These are phyloP conservation scores for Sugiyamaella valdiviana DNA, from an alignment of 805 yeast species.

Conservation along the genomic window DNA sequence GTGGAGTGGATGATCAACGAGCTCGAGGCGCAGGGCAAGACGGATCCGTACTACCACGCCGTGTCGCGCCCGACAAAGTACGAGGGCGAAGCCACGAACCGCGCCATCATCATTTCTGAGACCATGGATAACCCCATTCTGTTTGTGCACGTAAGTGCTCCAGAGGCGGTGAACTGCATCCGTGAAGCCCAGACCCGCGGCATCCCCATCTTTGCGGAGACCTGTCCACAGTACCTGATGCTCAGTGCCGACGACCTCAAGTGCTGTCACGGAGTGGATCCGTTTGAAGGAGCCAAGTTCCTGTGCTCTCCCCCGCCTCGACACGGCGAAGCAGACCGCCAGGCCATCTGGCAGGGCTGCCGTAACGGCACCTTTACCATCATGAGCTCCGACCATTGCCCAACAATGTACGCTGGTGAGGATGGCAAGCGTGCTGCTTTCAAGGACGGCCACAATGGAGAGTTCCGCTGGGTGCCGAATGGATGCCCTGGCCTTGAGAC, in stretches of 20 bases:
- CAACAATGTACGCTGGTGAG: constrained; percentile 2
- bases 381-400: constrained; percentile 2
- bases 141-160: constrained; percentile 4
- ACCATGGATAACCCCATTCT: constrained; percentile 4
- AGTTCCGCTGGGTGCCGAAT: constrained; percentile 1
- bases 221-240: constrained; percentile 5
- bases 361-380: constrained; percentile 2
- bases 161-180: constrained; percentile 2
- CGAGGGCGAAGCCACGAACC: constrained; percentile 5
- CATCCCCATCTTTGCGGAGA: constrained; percentile 4
- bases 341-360: constrained; percentile 5
- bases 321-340: neutral
- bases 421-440: constrained; percentile 1
- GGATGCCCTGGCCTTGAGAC: constrained; percentile 3
- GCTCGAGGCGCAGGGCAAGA: constrained; percentile 22
- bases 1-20: constrained; percentile 29
- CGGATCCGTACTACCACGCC: constrained; percentile 5
- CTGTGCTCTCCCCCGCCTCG: constrained; percentile 3
- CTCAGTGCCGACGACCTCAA: constrained; percentile 4
- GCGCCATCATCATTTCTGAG: constrained; percentile 2
- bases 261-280: constrained; percentile 1
- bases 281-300: constrained; percentile 5
- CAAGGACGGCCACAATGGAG: constrained; percentile 3
- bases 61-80: constrained; percentile 1
- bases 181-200: constrained; percentile 4